Evolutionary conservation across 768 basidiomycete species (phyloP), one percentile per base, ranked within the genome.

Genomic region (Asterophora parasitica): DNA sequence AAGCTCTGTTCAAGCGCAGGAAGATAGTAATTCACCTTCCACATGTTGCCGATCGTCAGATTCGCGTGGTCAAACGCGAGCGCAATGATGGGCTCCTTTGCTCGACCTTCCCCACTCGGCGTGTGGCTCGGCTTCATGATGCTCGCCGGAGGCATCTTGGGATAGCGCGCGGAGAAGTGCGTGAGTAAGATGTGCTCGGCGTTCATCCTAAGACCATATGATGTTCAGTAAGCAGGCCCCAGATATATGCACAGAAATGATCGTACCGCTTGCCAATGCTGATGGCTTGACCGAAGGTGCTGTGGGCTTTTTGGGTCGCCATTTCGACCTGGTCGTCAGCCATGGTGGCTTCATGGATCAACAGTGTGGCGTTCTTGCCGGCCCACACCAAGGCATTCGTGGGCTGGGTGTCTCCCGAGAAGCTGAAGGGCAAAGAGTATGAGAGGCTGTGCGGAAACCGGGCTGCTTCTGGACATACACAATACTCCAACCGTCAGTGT

Each of bases 311-410:
- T 32, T 66, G 65, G 1, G 57, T 58, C 0, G 93, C 93, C 66
- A 89, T 64, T 10, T 83, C 83, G 15, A 70, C 77, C 58, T 93
- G 80, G 46, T 87, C 88, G 57, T 97, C 88, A 1, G 82, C 88
- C 78, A 97, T 84, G 3, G 92, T 92, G 0, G 94, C 90, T 63
- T 98, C 95, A 58, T 98, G 95, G 27, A 98, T 92, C 34, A 98
- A 72, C 1, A 98, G 68, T 0, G 92, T 92, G 0, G 87, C 85
- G 35, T 67, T 59, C 50, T 71, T 58, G 0, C 88, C 94, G 0
- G 79, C 82, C 36, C 71, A 61, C 17, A 85, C 79, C 4, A 98
- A 71, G 20, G 71, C 72, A 9, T 83, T 69, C 7, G 83, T 79
- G 0, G 95, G 93, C 60, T 77, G 73, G 1, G 94, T 97, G 62